Conservation (phyloP, 1,139 yeast species). For the Casaregolazyma suthepensis region DNA sequence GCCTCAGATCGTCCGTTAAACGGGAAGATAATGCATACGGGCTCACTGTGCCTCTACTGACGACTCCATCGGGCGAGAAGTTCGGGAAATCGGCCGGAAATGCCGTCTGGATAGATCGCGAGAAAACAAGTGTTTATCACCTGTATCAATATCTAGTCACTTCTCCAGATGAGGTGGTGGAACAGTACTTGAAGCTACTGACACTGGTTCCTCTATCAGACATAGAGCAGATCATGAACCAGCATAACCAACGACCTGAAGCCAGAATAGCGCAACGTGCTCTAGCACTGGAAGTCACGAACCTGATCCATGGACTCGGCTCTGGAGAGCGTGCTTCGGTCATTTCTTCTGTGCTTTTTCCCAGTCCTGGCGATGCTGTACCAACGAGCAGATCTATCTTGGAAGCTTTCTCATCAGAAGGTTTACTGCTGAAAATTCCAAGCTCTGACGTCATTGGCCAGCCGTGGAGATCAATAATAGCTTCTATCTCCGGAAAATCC, state of each 20-base stretch:
- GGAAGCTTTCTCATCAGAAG: conserved; percentile 54
- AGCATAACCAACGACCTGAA: conserved; percentile 56
- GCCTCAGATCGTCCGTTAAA: conserved; percentile 37
- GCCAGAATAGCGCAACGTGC: conserved; percentile 64
- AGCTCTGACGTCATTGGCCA: conserved; percentile 35
- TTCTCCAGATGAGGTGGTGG: conserved; percentile 72
- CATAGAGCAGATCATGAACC: conserved; percentile 46
- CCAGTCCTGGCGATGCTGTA: conserved; percentile 27
- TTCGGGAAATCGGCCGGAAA: conserved; percentile 98
- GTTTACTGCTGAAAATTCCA: conserved; percentile 44
- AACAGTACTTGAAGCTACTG: conserved; percentile 61
- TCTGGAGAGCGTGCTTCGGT: conserved; percentile 60
- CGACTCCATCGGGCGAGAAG: conserved; percentile 86
- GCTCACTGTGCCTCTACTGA: conserved; percentile 80
- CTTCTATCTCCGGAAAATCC: conserved; percentile 38
- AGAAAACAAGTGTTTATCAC: conserved; percentile 70
- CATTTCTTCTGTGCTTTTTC: conserved; percentile 61
- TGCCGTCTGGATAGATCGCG: conserved; percentile 78
- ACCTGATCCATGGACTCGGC: conserved; percentile 79
- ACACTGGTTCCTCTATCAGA: conserved; percentile 65
- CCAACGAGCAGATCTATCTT: conserved; percentile 48
- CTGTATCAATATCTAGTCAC: conserved; percentile 82
- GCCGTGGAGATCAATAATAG: conserved; percentile 34
- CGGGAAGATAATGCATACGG: conserved; percentile 49
- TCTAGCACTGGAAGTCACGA: conserved; percentile 80